A percentile compares a stretch with the other conserved stretches of the same genome.
phyloP scores from a whole-genome alignment of 2,329 filamentous ascomycete species.

The Alternaria brassicicola region DNA sequence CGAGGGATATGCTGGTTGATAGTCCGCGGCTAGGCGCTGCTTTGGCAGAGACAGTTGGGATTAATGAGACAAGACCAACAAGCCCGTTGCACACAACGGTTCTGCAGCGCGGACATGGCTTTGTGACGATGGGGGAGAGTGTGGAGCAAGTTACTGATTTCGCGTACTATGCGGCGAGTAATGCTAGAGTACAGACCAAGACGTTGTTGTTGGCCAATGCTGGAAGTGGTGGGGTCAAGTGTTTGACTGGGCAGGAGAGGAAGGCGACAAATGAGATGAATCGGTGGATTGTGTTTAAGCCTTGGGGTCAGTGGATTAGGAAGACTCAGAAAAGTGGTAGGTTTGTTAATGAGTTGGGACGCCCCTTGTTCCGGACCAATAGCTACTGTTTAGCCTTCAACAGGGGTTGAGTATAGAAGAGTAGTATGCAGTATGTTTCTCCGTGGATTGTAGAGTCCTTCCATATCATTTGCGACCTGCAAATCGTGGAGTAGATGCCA shows the following conservation, averaged over 20 bases:
- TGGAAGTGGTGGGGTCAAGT: conserved; percentile 30
- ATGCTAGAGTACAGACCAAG: conserved; percentile 48
- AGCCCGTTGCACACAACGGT: conserved; percentile 32
- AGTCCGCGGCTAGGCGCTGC: conserved; percentile 25
- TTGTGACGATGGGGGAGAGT: conserved; percentile 41
- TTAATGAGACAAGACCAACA: conserved; percentile 24
- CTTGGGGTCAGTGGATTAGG: conserved; percentile 49
- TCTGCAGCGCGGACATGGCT: conserved; percentile 52
- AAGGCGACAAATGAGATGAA: conserved; percentile 45
- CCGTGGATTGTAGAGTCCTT: too few species aligned
- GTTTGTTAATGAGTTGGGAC: conserved; percentile 43
- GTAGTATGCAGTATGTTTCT: too few species aligned
- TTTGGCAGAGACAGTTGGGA: conserved; percentile 29
- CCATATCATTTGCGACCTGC: background rate
- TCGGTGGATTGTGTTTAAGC: conserved; percentile 38
- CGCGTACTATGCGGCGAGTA: conserved; percentile 45
- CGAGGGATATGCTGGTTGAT: conserved; percentile 35
- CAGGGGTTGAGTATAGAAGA: too few species aligned
- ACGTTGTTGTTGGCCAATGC: conserved; percentile 31
- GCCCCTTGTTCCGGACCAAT: conserved; percentile 3
- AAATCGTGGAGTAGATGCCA: background rate
- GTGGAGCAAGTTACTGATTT: conserved; percentile 50
- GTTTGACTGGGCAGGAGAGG: conserved; percentile 41
- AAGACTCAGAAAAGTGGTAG: conserved; percentile 42
- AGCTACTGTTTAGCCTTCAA: too few species aligned